phyloP scores from a whole-genome alignment of 2,329 filamentous ascomycete species.

The Metarhizium anisopliae region DNA sequence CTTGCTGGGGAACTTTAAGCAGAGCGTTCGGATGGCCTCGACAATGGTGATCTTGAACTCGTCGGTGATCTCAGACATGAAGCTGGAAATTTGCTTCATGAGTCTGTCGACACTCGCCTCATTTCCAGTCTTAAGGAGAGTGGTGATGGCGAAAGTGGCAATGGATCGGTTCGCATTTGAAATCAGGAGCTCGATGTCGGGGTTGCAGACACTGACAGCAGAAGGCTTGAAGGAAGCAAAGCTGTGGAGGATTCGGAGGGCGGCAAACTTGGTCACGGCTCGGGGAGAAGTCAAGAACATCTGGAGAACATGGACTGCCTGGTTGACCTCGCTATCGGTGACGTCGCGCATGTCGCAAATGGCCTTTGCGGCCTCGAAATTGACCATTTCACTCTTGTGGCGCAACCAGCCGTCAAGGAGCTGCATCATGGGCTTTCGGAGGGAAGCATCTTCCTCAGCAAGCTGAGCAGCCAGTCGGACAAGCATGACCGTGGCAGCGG shows the following conservation, averaged over 20 bases:
- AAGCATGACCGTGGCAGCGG: conserved; percentile 83
- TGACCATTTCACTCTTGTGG: conserved; percentile 99
- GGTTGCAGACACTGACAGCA: conserved; percentile 88
- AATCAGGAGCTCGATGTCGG: conserved; percentile 93
- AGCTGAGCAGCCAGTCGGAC: conserved; percentile 89
- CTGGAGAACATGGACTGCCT: conserved; percentile 91
- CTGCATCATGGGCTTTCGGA: conserved; percentile 94
- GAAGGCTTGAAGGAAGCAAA: conserved; percentile 95
- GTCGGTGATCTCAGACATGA: conserved; percentile 98
- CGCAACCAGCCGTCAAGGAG: conserved; percentile 92
- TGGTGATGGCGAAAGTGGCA: conserved; percentile 96
- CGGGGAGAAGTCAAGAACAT: conserved; percentile 93
- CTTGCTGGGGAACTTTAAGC: conserved; percentile 95
- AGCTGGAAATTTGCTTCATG: conserved; percentile 97
- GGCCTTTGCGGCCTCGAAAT: conserved; percentile 97
- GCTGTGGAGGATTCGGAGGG: conserved; percentile 90
- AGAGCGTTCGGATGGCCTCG: conserved; percentile 91
- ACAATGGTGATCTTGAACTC: conserved; percentile 99
- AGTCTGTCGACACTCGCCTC: conserved; percentile 92
- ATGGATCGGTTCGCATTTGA: conserved; percentile 96
- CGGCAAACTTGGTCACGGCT: conserved; percentile 94
- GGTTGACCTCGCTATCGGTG: conserved; percentile 80
- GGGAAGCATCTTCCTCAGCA: conserved; percentile 81
- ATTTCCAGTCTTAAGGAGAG: conserved; percentile 94
- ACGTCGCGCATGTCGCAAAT: conserved; percentile 94